Percentiles rank a stretch among this genome's conserved stretches.
phyloP scores from a whole-genome alignment of 2,329 filamentous ascomycete genomes.

The Thelonectria discophora region DNA sequence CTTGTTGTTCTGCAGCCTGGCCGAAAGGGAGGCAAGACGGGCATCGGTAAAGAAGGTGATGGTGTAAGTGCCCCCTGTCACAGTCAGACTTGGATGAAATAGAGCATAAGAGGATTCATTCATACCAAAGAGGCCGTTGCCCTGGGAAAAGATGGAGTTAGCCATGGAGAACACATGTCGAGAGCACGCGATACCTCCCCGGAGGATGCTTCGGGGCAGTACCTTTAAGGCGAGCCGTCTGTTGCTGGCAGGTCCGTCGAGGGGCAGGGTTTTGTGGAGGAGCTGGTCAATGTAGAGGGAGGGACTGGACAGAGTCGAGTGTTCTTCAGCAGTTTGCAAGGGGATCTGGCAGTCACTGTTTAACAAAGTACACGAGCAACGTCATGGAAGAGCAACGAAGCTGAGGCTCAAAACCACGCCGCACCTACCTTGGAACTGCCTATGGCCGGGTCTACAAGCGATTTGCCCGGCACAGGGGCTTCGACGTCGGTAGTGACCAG shows the following conservation, averaged over 20 bases:
- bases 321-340: not conserved
- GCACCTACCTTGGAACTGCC: slow-evolving; percentile 1
- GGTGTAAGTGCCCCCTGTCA: slow-evolving; percentile 31
- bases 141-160: slow-evolving; percentile 9
- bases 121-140: slow-evolving; percentile 35
- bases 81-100: not conserved
- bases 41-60: slow-evolving; percentile 37
- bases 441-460: slow-evolving; percentile 3
- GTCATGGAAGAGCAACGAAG: no score
- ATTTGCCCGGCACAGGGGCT: not conserved
- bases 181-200: not conserved
- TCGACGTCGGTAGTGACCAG: slow-evolving; percentile 15
- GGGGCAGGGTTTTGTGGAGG: slow-evolving; percentile 13
- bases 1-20: slow-evolving; percentile 34
- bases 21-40: slow-evolving; percentile 31
- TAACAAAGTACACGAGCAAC: not conserved
- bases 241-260: slow-evolving; percentile 10
- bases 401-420: not conserved
- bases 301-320: not conserved
- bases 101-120: not conserved
- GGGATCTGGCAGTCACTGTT: not conserved
- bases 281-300: slow-evolving; percentile 31
- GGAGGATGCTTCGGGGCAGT: not conserved
- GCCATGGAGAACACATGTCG: not conserved
- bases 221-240: slow-evolving; percentile 29